Evolutionary conservation across 306 rosid genomes (phyloP).

Genomic region (Corylus americana): DNA sequence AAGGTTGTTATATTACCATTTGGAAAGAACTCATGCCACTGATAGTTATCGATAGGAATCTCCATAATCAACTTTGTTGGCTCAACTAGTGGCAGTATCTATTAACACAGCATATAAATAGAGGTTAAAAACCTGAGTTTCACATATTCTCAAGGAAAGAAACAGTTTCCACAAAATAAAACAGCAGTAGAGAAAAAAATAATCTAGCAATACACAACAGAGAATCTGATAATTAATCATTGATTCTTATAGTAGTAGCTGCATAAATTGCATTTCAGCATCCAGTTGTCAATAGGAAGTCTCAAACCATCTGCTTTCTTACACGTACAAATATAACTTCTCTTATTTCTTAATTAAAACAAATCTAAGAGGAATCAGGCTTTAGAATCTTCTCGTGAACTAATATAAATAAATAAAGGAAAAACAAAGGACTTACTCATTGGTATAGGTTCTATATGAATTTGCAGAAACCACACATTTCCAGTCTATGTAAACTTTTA

Average conservation of each 20-base stretch:
- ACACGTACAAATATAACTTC: background rate
- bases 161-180: background rate
- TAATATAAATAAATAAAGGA: background rate
- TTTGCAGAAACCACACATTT: background rate
- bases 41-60: constrained; percentile 66
- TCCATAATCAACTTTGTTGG: constrained; percentile 84
- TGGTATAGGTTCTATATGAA: background rate
- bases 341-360: background rate
- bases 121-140: background rate
- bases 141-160: background rate
- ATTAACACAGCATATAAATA: constrained; percentile 30
- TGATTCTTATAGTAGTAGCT: background rate
- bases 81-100: constrained; percentile 81
- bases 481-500: background rate
- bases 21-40: constrained; percentile 98
- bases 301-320: background rate
- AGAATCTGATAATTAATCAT: background rate
- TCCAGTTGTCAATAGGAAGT: background rate
- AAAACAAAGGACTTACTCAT: background rate
- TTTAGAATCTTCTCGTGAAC: background rate
- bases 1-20: constrained; percentile 52
- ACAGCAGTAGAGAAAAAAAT: background rate
- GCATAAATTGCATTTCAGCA: background rate
- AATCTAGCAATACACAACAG: constrained; percentile 30
- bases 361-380: background rate